Base-by-base conservation (phyloP, 352 stramenopile species). In the Phytophthora hibernalis region DNA sequence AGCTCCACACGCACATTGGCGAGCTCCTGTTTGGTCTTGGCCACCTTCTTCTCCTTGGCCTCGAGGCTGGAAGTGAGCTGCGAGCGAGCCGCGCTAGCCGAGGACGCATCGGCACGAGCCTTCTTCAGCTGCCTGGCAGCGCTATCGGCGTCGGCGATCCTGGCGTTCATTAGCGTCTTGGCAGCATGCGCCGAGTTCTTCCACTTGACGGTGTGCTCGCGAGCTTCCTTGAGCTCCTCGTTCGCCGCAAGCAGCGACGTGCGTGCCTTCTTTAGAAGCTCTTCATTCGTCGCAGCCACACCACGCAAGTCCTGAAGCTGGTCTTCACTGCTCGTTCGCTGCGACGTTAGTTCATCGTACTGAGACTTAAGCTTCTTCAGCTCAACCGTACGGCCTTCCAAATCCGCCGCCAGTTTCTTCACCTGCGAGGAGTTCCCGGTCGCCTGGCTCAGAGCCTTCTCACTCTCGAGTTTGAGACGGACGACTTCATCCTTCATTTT, bases 201-300 rank as follows among this genome's bases (percentile, higher is more conserved):
- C 83, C 83, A 92, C 68, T 93, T 93, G 28, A 85, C 55, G 8
- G 76, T 69, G 61, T 85, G 80, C 5, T 77, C 77, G n/a, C 75
- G 83, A 12, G 82, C 72, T n/a, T 87, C 76, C 70, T 93, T 92
- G 6, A 93, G 79, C 70, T 93, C 85, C 44, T 90, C 82, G 58
- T 91, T 93, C 10, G 78, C 76, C 48, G 87, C 80, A 18, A 92
- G 65, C 42, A 93, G 69, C 10, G 85, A 84, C 18, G 76, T 68
- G 38, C 85, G 82, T 44, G 82, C 82, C 74, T 91, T 91, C 73
- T 92, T 89, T 0, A 92, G 72, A 52, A 89, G 69, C 20, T 89
- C 79, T 21, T 92, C 85, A 30, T 91, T 85, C 16, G 72, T 79
- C 4, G 69, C 67, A 15, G 61, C 55, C 21, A 76, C 56, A 18